A percentile compares a stretch with the other conserved stretches of the same genome.
Evolutionary conservation across 2,329 filamentous ascomycete species (phyloP).

Genomic region (Westerdykella sp.): DNA sequence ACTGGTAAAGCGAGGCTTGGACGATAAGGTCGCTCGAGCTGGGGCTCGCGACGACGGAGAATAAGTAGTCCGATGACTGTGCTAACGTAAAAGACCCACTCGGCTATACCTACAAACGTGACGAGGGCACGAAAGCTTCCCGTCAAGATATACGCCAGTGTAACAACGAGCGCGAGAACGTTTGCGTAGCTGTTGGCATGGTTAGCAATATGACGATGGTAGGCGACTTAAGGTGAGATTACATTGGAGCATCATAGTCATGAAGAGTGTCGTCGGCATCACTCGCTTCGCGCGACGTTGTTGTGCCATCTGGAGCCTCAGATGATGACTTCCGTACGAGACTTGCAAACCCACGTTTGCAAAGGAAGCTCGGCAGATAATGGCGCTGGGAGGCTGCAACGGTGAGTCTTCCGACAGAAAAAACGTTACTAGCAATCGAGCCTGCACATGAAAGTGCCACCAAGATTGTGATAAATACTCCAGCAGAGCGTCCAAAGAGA

Average conservation of each 20-base stretch:
- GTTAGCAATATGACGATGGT: constrained; percentile 6
- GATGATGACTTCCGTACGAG: background rate
- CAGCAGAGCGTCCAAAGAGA: constrained; percentile 50
- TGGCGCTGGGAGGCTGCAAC: constrained; percentile 46
- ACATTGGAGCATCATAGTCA: constrained; percentile 30
- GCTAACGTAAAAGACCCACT: constrained; percentile 58
- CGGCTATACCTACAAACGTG: constrained; percentile 43
- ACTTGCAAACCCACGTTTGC: constrained; percentile 19
- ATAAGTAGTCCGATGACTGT: constrained; percentile 55
- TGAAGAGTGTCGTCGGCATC: background rate
- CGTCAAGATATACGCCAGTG: constrained; percentile 53
- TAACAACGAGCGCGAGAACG: constrained; percentile 25
- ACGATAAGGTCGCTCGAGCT: constrained; percentile 51
- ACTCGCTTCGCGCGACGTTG: background rate
- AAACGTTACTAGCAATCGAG: constrained; percentile 57
- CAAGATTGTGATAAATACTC: constrained; percentile 50
- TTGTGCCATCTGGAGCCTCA: constrained; percentile 1
- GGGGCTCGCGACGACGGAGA: constrained; percentile 52
- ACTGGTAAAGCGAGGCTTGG: constrained; percentile 47
- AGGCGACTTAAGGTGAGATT: constrained; percentile 3
- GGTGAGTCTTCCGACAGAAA: constrained; percentile 56
- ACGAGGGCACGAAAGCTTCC: constrained; percentile 57
- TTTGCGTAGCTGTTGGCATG: constrained; percentile 22
- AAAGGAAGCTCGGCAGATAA: constrained; percentile 31
- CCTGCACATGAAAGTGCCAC: constrained; percentile 58